These are phyloP conservation scores for Cordyceps tenuipes DNA, from an alignment of 2,329 filamentous ascomycete species.

Conservation along the genomic window DNA sequence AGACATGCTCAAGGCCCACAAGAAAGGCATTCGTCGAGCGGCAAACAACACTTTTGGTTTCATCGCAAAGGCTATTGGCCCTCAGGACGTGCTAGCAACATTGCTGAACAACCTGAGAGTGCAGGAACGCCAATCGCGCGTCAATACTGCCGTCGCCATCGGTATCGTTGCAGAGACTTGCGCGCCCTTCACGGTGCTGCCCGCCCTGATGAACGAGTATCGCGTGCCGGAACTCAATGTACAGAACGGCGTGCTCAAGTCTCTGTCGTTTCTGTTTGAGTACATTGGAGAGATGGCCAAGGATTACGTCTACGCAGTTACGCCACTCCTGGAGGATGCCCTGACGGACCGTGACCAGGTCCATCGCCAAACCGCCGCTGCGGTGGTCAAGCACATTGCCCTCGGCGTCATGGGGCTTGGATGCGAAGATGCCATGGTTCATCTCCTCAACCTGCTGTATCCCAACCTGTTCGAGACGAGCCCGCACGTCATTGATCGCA, in stretches of 20 bases:
- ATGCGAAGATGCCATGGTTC: conserved; percentile 97
- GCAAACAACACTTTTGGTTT: conserved; percentile 99
- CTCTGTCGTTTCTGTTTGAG: conserved; percentile 93
- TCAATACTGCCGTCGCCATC: conserved; percentile 97
- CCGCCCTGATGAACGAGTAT: conserved; percentile 98
- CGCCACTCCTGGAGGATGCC: conserved; percentile 88
- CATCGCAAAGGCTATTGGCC: conserved; percentile 97
- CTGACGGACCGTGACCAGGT: conserved; percentile 97
- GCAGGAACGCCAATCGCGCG: conserved; percentile 94
- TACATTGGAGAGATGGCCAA: conserved; percentile 99
- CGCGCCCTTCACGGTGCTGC: conserved; percentile 96
- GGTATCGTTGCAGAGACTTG: conserved; percentile 98
- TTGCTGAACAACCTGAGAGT: conserved; percentile 94
- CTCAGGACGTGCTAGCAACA: conserved; percentile 92
- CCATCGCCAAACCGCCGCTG: conserved; percentile 91
- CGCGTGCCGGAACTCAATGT: conserved; percentile 97
- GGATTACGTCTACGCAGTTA: conserved; percentile 98
- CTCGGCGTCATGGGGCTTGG: conserved; percentile 95
- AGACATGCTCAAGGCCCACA: conserved; percentile 99
- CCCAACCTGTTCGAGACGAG: conserved; percentile 97
- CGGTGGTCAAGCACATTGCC: conserved; percentile 95
- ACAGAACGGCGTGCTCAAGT: conserved; percentile 96
- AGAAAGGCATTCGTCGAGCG: conserved; percentile 95
- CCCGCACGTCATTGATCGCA: conserved; percentile 95
- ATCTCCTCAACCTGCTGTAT: conserved; percentile 90